Evolutionary conservation across 225 moss, liverwort and hornwort genomes (phyloP), one percentile per base, ranked within the genome.

Genomic region (Rhytidiadelphus loreus): DNA sequence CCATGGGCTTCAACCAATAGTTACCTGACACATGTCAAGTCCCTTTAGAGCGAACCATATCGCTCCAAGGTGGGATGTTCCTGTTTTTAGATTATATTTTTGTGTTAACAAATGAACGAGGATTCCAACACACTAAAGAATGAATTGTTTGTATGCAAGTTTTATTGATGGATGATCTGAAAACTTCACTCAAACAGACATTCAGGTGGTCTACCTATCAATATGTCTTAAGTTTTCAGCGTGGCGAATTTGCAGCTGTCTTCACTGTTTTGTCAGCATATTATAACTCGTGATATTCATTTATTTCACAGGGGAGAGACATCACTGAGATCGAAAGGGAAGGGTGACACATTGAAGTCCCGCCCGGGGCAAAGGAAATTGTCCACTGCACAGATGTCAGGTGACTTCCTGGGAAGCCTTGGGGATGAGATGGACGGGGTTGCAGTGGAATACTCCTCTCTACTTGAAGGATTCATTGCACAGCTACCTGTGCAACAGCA

Each of bases 361-460:
- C 95, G 92, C 19, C 62, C 84, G 35, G 96, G 88, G 23, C 92
- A 92, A 60, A 95, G 92, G 86, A 97, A 91, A 74, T 75, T 93
- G 65, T 90, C 96, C 56, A 93, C 94, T 61, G 83, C 93, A 55
- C 94, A 95, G 78, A 93, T 95, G 55, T 97, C 97, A n/a, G 96
- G 95, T 66, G 97, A 96, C 77, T 96, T 99, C 85, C 87, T 97
- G 68, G 88, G 95, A 80, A 95, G 86, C 74, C 93, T 99, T 86
- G 96, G 99, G 80, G 97, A 96, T 37, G 99, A 99, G 90, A 99
- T 99, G 99, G 99, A 99, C 82, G 96, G 96, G 68, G 93, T 97
- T n/a, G 96, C 97, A 63, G 95, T 96, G 90, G 96, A 99, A 82
- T 97, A 96, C 91, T 96, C 96, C 22, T 97, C 97, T 70, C 89